These are phyloP conservation scores for Chlorella sp. DNA, from an alignment of 139 green algal species.

Conservation along the genomic window DNA sequence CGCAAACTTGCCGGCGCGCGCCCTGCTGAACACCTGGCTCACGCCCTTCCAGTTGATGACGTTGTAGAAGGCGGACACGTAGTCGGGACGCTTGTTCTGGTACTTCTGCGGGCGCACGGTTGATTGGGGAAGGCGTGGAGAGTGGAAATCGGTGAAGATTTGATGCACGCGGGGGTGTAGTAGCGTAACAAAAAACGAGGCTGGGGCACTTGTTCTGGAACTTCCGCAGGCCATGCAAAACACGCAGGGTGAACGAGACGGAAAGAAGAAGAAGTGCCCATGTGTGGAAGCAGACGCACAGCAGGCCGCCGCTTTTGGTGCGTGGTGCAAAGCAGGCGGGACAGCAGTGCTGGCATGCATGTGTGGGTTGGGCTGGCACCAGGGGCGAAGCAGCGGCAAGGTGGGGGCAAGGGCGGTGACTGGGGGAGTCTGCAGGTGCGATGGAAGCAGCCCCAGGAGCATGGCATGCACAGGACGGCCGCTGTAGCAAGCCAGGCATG, in stretches of 20 bases:
- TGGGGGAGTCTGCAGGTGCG: background rate
- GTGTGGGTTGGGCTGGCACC: background rate
- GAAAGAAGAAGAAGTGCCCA: too few species aligned
- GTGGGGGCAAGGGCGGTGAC: background rate
- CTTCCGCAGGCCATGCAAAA: slow-evolving; percentile 25
- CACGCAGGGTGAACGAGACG: too few species aligned
- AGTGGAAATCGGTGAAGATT: too few species aligned
- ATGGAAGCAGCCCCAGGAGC: background rate
- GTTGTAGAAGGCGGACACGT: slow-evolving; percentile 81
- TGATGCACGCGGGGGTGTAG: background rate
- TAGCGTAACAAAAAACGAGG: too few species aligned
- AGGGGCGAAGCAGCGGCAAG: background rate
- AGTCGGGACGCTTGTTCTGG: slow-evolving; percentile 82
- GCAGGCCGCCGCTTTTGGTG: too few species aligned
- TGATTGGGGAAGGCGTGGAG: background rate
- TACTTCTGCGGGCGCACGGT: slow-evolving; percentile 50
- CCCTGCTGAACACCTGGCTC: slow-evolving; percentile 36
- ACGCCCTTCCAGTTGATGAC: slow-evolving; percentile 70
- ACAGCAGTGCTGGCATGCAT: background rate
- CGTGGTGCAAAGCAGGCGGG: background rate
- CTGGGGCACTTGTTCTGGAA: slow-evolving; percentile 81
- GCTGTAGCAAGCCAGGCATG: too few species aligned
- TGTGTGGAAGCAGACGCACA: too few species aligned
- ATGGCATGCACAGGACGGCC: too few species aligned
- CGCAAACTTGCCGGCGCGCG: slow-evolving; percentile 21